Base-by-base conservation (phyloP, 768 basidiomycete genomes). In the Lepiota subincarnata region DNA sequence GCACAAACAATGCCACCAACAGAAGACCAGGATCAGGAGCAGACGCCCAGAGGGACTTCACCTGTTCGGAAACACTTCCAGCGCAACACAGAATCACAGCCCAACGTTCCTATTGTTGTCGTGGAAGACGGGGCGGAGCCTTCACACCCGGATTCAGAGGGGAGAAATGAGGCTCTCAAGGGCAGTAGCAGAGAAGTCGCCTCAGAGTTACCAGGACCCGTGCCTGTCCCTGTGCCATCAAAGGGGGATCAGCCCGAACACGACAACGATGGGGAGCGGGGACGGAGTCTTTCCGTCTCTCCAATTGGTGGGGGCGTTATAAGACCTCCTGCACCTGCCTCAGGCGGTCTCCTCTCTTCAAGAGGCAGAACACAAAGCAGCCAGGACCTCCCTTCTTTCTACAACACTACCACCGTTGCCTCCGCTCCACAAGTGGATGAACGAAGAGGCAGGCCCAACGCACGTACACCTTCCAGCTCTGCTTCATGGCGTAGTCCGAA, bases 1-100 rank as follows among this genome's bases (percentile, higher is more conserved):
- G 35, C 24, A 20, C 48, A 57, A 34, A 50, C 55, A 31, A 34
- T 41, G 6, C 28, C 55, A 39, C 45, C 55, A 10, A 45, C 44
- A 20, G 42, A 39, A 22, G 53, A 35, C 48, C 50, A 45, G 45
- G 55, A 55, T 54, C 60, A 51, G 60, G 58, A 51, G 22, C 50
- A 60, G 53, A 43, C 55, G 11, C 43, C 2, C 34, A 31, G 50
- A 10, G 43, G 55, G 26, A 49, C 41, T 35, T 48, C 36, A 24
- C 14, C 37, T 18, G 5, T 48, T 40, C 24, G 31, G 2, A 44
- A 44, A 41, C 22, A 10, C 36, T 24, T 42, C 36, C 38, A 48
- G 11, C 57, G 36, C 19, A 13, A 38, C 14, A 6, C 39, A 42
- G 47, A 42, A 31, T 53, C 53, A 41, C 31, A 11, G 31, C 3